phyloP scores from a whole-genome alignment of 2,329 filamentous ascomycete species.

The Exserohilum turcica region DNA sequence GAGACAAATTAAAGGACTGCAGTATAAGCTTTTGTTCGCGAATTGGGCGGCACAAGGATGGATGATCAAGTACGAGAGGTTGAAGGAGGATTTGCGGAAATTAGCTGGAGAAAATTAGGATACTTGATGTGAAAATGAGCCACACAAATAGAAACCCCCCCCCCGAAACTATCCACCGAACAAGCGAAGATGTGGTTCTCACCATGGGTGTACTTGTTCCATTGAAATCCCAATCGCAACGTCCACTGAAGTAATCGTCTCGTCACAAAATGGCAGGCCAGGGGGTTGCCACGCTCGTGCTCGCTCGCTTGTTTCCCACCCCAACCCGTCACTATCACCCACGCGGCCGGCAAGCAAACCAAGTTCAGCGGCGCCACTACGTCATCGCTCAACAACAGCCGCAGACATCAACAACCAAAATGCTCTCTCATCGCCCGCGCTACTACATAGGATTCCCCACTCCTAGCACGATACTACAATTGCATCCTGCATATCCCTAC shows the following conservation, averaged over 20 bases:
- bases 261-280: background rate
- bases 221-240: too few relatives aligned
- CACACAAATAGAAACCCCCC: too few relatives aligned
- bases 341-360: slow-evolving; percentile 8
- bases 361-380: slow-evolving; percentile 8
- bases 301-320: slow-evolving; percentile 9
- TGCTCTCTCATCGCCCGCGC: background rate
- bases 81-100: background rate
- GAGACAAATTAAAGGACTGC: background rate
- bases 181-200: too few relatives aligned
- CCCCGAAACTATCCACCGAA: too few relatives aligned
- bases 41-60: background rate
- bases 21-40: background rate
- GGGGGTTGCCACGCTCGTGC: background rate
- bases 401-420: slow-evolving; percentile 2
- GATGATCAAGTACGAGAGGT: background rate
- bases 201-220: too few relatives aligned
- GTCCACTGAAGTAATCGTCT: too few relatives aligned
- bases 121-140: too few relatives aligned
- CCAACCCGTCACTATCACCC: background rate
- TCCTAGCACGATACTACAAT: too few relatives aligned
- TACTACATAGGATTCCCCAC: background rate
- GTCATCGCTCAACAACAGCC: slow-evolving; percentile 13
- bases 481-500: background rate
- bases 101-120: background rate